Percentiles rank a stretch among this genome's conserved stretches.
These are phyloP conservation scores for Neurospora tetraspora DNA, from an alignment of 495 filamentous ascomycete genomes.

Conservation along the genomic window DNA sequence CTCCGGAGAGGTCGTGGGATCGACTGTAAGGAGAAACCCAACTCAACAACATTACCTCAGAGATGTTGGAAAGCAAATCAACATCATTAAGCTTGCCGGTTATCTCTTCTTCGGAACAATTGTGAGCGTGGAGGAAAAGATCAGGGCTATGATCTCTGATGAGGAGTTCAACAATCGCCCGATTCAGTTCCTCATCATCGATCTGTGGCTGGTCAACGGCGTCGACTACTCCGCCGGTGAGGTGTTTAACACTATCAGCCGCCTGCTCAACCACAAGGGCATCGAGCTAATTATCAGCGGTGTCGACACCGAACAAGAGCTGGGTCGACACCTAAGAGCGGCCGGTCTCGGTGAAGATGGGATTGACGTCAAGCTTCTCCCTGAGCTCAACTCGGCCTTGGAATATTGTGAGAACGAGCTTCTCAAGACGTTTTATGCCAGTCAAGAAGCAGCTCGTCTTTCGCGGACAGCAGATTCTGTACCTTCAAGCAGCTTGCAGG, in stretches of 20 bases:
- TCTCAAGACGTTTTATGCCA: conserved; percentile 70
- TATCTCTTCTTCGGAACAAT: conserved; percentile 97
- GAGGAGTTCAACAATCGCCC: conserved; percentile 65
- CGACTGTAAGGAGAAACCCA: conserved; percentile 82
- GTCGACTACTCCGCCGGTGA: conserved; percentile 94
- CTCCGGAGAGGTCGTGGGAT: conserved; percentile 75
- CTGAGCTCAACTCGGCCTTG: conserved; percentile 82
- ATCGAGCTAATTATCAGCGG: conserved; percentile 77
- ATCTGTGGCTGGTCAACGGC: conserved; percentile 80
- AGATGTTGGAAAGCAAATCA: conserved; percentile 76
- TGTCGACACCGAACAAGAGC: conserved; percentile 56
- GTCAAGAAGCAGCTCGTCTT: conserved; percentile 32
- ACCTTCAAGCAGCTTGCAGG: conserved; percentile 38
- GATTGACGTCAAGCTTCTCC: conserved; percentile 64
- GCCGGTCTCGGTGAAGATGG: conserved; percentile 66
- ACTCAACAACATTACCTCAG: conserved; percentile 79
- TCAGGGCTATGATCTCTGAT: conserved; percentile 70
- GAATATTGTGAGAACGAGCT: conserved; percentile 95
- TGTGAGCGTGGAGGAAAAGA: conserved; percentile 80
- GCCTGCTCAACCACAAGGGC: conserved; percentile 59
- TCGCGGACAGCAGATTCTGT: conserved; percentile 27
- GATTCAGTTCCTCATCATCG: conserved; percentile 84
- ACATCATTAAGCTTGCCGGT: conserved; percentile 81
- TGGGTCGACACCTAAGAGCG: conserved; percentile 67
- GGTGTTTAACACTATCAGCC: conserved; percentile 83